Base-by-base conservation (phyloP, 2,329 filamentous ascomycete genomes). In the Basipetospora chlamydospora region DNA sequence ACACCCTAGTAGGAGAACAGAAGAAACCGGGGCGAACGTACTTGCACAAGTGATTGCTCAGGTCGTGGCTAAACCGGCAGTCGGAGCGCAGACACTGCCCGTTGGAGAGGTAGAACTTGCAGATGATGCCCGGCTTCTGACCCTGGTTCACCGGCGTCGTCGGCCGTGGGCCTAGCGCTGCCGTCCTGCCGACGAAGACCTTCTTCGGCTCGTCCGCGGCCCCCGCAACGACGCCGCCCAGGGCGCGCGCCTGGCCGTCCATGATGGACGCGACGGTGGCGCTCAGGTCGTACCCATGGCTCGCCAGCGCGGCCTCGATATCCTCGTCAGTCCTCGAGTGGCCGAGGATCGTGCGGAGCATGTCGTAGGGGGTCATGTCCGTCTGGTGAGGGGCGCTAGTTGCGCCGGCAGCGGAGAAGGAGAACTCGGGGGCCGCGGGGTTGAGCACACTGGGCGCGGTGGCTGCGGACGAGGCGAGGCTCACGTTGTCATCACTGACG, bases 301-400 rank as follows among this genome's bases (percentile, higher is more conserved):
- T 69, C 45, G 88, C 84, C 32, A 98, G 69, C 4, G 88, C 84
- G n/a, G 77, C 70, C 53, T 95, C 87, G 33, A 98, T 88, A 56
- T 98, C 90, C 35, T 96, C 87, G 49, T 96, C 88, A 3, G 84
- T 80, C 50, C 82, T 80, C 38, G 84, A 77, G 47, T 90, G 85
- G 33, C 88, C 85, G 18, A 98, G 67, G 28, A 98, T 92, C 5
- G 88, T 95, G 42, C 90, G 82, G 39, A 98, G 68, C 73, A 98
- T 96, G 53, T 98, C 90, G 58, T 95, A 94, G 1, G 90, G 88
- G 40, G 84, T 92, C 88, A 98, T 96, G 51, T 96, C 87, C 39
- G 76, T 73, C 50, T 81, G 80, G 52, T n/a, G n/a, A n/a, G n/a
- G n/a, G n/a, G n/a, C n/a, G n/a, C n/a, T n/a, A n/a, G n/a, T n/a